Base-by-base conservation (phyloP, 1,284 basidiomycete species). In the Ganoderma boninense region DNA sequence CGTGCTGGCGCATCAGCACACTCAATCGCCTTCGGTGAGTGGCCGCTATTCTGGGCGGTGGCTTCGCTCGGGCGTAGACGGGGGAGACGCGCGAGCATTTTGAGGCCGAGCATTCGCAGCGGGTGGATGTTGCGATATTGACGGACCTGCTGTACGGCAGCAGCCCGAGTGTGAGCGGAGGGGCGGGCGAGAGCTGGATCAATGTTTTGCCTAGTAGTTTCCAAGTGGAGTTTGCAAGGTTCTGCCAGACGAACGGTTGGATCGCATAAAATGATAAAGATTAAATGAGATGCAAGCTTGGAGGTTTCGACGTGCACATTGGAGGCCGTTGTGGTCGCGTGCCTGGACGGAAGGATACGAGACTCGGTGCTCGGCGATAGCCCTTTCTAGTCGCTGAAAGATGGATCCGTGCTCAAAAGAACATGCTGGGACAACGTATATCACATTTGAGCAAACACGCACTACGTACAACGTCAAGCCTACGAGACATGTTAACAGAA, bases 101-200 rank as follows among this genome's bases (percentile, higher is more conserved):
- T 52, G 49, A 4, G 8, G n/a, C 49, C 49, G 49, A 23, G 23
- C 23, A 23, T 23, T n/a, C 49, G n/a, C n/a, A n/a, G n/a, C n/a
- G n/a, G n/a, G n/a, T n/a, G 49, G 23, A 52, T 10, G 49, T 23
- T 23, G 49, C 49, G 49, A 52, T 52, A 18, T 32, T 7, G 29
- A 56, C 32, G 54, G 5, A 29, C 14, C 29, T 32, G 54, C 26
- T 29, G 16, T 29, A 5, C 54, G 32, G 29, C 26, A 32, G 29
- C 10, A 32, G 54, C 26, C 54, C 54, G 54, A 56, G 54, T 56
- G 54, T 56, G 54, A 56, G 54, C 54, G n/a, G 49, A 52, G 49
- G 54, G 26, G 16, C 16, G 26, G 8, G n/a, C n/a, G n/a, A n/a
- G n/a, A n/a, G n/a, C n/a, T n/a, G n/a, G n/a, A n/a, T n/a, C n/a